Evolutionary conservation across 257 asterid species (phyloP), one percentile per base, ranked within the genome.

Genomic region (Lantana camara): DNA sequence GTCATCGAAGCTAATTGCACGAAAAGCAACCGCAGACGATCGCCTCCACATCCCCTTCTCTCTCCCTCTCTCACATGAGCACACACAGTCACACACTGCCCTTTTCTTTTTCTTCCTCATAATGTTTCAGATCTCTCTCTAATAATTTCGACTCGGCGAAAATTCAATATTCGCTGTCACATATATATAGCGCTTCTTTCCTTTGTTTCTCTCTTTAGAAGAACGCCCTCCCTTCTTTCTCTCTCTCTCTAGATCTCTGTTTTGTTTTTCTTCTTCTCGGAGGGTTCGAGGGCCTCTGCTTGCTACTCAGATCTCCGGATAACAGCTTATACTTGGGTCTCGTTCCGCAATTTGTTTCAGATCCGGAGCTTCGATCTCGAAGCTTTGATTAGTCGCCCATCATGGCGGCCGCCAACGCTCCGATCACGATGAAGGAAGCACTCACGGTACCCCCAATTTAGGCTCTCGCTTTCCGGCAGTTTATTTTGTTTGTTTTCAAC

Each of bases 381-480:
- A 79, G 69, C 74, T 75, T 74, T 53, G 80, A 70, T 75, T 68
- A 35, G 58, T 76, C 77, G 69, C 69, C 73, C 68, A 64, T 76
- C 88, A 93, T 93, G 99, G 97, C 99, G 84, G 97, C 99, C 40
- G 95, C 97, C 64, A 90, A 82, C 76, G 99, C 99, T 73, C 99
- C 99, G 90, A 93, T 93, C 91, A 82, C 88, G 46, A 93, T 93
- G 98, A 93, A 87, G 68, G 98, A 93, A 77, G 70, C 91, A 66
- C 97, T 93, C 11, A 93, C 99, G 96, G 99, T 93, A 80, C 41
- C 54, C 52, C 20, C 54, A 57, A 22, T 66, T 35, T 57, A 24
- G 38, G 21, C 37, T 4, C 21, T 53, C 13, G 35, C 49, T 29
- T 21, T 59, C 42, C 3, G 40, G 64, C 42, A 67, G 23, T 35